Percentiles rank a stretch among this genome's conserved stretches.
Conservation (phyloP, 2,329 filamentous ascomycete species). For the Sporothrix pallida region DNA sequence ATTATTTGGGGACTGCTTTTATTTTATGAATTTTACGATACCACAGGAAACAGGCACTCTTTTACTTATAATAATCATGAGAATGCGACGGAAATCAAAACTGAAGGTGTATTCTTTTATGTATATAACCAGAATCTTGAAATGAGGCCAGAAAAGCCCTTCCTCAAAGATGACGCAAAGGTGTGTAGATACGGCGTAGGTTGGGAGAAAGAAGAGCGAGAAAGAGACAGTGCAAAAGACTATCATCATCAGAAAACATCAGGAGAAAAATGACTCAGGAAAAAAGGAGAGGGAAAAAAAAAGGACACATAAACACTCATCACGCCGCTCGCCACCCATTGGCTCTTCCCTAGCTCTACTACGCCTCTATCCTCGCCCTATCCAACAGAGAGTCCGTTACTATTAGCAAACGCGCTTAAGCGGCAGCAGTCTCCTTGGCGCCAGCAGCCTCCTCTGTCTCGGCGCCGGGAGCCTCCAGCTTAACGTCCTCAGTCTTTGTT, state of each 20-base stretch:
- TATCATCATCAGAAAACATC: slow-evolving; percentile 16
- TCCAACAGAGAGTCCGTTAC: not conserved
- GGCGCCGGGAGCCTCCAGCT: slow-evolving; percentile 46
- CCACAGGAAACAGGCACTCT: not conserved
- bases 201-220: not conserved
- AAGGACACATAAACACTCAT: not conserved
- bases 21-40: slow-evolving; percentile 17
- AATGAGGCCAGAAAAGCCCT: slow-evolving; percentile 1
- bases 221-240: slow-evolving; percentile 22
- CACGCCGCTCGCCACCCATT: slow-evolving; percentile 13
- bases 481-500: slow-evolving; percentile 45
- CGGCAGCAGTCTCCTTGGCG: slow-evolving; percentile 45
- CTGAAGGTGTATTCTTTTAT: slow-evolving; percentile 14
- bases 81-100: not conserved
- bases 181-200: not conserved
- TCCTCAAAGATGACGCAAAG: not conserved
- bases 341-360: not conserved
- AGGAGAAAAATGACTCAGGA: not conserved
- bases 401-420: slow-evolving; percentile 33
- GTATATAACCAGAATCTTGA: slow-evolving; percentile 29
- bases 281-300: not conserved
- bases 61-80: not conserved
- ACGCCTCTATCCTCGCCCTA: not conserved
- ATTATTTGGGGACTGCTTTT: not conserved
- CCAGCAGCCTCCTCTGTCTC: slow-evolving; percentile 46